Conservation (phyloP, 306 rosid species). For the Quercus bicolor region DNA sequence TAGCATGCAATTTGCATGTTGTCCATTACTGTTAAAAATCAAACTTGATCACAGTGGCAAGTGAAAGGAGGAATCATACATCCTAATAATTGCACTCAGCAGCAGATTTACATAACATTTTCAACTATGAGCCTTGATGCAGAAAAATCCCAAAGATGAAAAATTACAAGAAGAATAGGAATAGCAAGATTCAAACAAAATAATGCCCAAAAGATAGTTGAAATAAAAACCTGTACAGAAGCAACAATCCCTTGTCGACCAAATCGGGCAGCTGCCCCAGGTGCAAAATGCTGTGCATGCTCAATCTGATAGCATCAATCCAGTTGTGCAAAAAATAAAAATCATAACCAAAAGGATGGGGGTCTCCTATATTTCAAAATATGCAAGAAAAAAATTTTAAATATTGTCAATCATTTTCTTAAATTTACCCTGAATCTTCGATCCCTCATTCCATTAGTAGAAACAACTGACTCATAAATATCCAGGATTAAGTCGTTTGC, state of each 20-base stretch:
- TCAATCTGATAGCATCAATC: conserved; percentile 61
- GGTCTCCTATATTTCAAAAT: neutral
- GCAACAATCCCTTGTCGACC: conserved; percentile 64
- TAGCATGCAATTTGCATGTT: neutral
- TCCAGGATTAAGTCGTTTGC: conserved; percentile 80
- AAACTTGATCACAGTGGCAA: neutral
- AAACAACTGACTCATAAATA: conserved; percentile 50
- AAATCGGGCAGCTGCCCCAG: conserved; percentile 51
- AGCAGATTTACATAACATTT: neutral
- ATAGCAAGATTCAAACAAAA: neutral
- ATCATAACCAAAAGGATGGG: neutral
- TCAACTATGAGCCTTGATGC: neutral
- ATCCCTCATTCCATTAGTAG: conserved; percentile 65
- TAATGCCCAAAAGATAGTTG: conserved; percentile 1
- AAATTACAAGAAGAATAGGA: neutral
- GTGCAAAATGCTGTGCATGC: conserved; percentile 86
- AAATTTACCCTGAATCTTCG: conserved; percentile 74
- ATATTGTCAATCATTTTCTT: conserved; percentile 1
- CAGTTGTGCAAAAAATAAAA: conserved; percentile 7
- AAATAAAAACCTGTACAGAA: conserved; percentile 66
- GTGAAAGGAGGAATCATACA: neutral
- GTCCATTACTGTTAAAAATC: neutral
- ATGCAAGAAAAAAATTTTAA: neutral
- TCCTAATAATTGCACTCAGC: neutral
- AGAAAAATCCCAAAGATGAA: neutral